A percentile compares a stretch with the other conserved stretches of the same genome.
Evolutionary conservation across 2,329 filamentous ascomycete species (phyloP).

Genomic region (Verticillium nonalfalfae): DNA sequence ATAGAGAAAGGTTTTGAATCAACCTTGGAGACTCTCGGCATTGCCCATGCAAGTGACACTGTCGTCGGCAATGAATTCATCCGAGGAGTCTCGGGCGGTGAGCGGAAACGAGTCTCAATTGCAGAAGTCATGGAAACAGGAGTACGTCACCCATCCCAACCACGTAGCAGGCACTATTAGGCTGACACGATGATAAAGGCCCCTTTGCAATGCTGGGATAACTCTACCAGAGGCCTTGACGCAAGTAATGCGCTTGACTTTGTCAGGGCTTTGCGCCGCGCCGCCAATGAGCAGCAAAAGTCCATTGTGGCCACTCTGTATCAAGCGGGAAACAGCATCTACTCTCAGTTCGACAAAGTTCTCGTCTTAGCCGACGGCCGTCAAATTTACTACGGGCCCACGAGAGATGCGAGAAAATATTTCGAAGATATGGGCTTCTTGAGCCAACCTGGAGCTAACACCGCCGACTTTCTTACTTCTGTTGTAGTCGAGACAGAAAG

Average conservation of each 20-base stretch:
- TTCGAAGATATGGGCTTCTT: slow-evolving; percentile 64
- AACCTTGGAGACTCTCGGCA: slow-evolving; percentile 40
- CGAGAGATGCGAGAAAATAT: slow-evolving; percentile 50
- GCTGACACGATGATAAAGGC: slow-evolving; percentile 33
- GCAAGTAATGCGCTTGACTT: slow-evolving; percentile 70
- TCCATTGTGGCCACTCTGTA: slow-evolving; percentile 65
- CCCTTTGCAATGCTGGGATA: slow-evolving; percentile 58
- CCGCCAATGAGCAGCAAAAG: slow-evolving; percentile 58
- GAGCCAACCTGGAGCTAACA: slow-evolving; percentile 60
- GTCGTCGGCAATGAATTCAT: slow-evolving; percentile 64
- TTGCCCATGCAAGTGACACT: slow-evolving; percentile 62
- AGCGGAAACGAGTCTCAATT: slow-evolving; percentile 69
- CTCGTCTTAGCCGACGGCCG: slow-evolving; percentile 69
- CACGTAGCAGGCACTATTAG: slow-evolving; percentile 29
- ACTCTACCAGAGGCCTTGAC: slow-evolving; percentile 66
- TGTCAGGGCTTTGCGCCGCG: slow-evolving; percentile 54
- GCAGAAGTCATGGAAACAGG: slow-evolving; percentile 39
- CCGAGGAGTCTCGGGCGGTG: slow-evolving; percentile 56
- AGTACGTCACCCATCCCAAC: slow-evolving; percentile 17
- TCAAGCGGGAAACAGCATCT: slow-evolving; percentile 63
- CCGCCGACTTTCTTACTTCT: slow-evolving; percentile 62
- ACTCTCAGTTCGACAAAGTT: slow-evolving; percentile 69
- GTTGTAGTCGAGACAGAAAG: slow-evolving; percentile 55
- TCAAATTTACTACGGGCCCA: slow-evolving; percentile 68
- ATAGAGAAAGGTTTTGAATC: too few relatives aligned